Conservation (phyloP, 176 grass and related monocot genomes). For the Musa beccarii region DNA sequence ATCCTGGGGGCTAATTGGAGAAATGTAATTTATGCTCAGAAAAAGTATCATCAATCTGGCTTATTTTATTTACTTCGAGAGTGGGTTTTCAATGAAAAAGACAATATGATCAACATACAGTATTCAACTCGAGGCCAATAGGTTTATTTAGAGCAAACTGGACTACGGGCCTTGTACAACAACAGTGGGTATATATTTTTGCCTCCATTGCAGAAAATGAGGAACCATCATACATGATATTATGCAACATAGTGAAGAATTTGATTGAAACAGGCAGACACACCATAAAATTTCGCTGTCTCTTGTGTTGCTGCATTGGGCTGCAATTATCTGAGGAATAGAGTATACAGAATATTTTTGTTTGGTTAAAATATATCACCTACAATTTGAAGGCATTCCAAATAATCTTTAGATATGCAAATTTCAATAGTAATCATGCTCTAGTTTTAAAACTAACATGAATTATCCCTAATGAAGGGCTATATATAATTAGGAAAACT, state of each 20-base stretch:
- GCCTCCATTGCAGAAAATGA: background rate
- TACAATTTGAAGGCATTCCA: background rate
- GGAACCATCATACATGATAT: too few relatives aligned
- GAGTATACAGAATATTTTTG: background rate
- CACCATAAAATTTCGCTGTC: background rate
- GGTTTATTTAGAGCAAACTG: too few relatives aligned
- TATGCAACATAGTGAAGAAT: background rate
- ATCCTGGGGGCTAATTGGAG: background rate
- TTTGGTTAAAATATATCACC: background rate
- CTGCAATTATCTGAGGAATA: background rate
- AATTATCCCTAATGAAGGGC: background rate
- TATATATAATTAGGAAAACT: slow-evolving; percentile 26
- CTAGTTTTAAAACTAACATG: background rate
- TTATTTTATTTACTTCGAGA: background rate
- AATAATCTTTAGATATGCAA: background rate
- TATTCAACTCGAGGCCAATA: background rate
- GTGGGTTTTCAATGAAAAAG: background rate
- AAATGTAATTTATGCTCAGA: background rate
- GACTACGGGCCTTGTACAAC: background rate
- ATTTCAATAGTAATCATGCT: background rate
- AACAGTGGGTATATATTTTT: background rate
- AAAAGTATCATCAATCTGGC: background rate
- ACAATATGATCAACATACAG: background rate
- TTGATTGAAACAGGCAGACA: background rate
- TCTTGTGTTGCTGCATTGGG: background rate